Evolutionary conservation across 2,329 filamentous ascomycete genomes (phyloP).

Genomic region (Ceratocystis cacaofunesta): DNA sequence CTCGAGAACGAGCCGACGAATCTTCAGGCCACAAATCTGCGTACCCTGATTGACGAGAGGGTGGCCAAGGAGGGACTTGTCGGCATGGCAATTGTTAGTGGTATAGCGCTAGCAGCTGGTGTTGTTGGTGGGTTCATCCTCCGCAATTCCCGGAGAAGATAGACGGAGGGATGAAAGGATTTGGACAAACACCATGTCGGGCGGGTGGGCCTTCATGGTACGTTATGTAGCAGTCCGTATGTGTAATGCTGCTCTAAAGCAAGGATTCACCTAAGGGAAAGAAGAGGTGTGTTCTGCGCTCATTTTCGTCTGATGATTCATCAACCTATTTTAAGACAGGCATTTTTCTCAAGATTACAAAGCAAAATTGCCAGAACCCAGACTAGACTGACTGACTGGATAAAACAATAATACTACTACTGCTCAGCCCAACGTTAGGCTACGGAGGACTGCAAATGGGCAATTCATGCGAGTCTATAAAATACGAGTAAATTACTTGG

Average conservation of each 20-base stretch:
- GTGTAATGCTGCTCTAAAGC: not conserved
- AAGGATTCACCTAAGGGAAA: not conserved
- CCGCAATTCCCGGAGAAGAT: constrained; percentile 53
- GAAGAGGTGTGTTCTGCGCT: no score
- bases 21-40: constrained; percentile 75
- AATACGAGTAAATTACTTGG: not conserved
- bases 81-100: constrained; percentile 88
- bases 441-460: not conserved
- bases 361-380: not conserved
- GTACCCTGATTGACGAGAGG: constrained; percentile 83
- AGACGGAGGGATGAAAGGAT: constrained; percentile 12
- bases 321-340: not conserved
- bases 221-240: not conserved
- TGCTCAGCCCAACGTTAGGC: not conserved
- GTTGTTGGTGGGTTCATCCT: constrained; percentile 79
- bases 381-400: no score
- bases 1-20: constrained; percentile 85
- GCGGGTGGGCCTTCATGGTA: not conserved
- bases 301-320: not conserved
- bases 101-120: constrained; percentile 83
- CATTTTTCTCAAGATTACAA: not conserved
- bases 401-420: not conserved
- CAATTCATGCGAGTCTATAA: not conserved
- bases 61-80: constrained; percentile 87
- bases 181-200: not conserved